A percentile compares a stretch with the other conserved stretches of the same genome.
Conservation (phyloP, 2,329 filamentous ascomycete species). For the Bipolaris victoriae region DNA sequence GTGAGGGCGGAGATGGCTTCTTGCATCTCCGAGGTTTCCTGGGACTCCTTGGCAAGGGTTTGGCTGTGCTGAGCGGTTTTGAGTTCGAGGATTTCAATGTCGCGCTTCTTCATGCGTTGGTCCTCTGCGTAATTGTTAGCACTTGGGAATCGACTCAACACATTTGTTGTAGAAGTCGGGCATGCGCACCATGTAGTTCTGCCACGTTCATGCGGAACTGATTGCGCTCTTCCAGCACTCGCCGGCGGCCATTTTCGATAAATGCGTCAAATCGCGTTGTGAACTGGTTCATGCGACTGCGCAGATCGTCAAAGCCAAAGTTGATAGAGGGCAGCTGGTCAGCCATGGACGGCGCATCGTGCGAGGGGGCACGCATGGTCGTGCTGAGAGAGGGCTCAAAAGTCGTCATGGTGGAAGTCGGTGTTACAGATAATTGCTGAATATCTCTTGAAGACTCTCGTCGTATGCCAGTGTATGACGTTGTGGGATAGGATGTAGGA, state of each 20-base stretch:
- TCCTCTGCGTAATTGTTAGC: conserved; percentile 67
- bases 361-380: conserved; percentile 65
- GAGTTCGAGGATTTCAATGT: conserved; percentile 80
- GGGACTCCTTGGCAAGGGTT: conserved; percentile 75
- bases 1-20: conserved; percentile 63
- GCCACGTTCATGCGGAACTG: conserved; percentile 89
- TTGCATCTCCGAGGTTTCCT: conserved; percentile 72
- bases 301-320: conserved; percentile 94
- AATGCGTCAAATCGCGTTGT: conserved; percentile 90
- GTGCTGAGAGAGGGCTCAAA: conserved; percentile 75
- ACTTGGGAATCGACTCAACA: not conserved
- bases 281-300: conserved; percentile 93
- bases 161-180: not conserved
- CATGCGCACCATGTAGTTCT: conserved; percentile 78
- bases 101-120: conserved; percentile 84
- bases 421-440: not conserved
- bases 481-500: conserved; percentile 17
- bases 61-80: conserved; percentile 75
- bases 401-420: conserved; percentile 58
- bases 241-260: conserved; percentile 88
- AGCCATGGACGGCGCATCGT: conserved; percentile 69
- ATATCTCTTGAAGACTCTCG: not conserved
- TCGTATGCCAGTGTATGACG: conserved; percentile 26
- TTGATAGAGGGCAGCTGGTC: conserved; percentile 86
- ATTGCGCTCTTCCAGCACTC: conserved; percentile 90